Conservation (phyloP, 2,329 filamentous ascomycete species). For the Phyllosticta paracitricarpa region DNA sequence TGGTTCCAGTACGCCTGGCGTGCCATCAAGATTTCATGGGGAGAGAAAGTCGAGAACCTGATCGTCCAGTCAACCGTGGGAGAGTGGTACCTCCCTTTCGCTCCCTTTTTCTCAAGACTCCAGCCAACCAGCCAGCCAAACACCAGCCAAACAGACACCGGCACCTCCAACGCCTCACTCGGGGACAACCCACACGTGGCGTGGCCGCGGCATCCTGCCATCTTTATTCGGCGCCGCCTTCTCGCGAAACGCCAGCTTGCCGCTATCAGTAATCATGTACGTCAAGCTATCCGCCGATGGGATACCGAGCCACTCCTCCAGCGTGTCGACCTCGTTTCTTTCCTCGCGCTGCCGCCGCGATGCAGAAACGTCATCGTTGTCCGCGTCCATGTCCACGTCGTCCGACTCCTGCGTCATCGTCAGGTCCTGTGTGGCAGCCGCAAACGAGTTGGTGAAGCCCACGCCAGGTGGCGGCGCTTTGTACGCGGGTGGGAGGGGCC, state of each 20-base stretch:
- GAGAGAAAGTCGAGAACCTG: no score
- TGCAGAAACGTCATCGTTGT: neutral
- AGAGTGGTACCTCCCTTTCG: no score
- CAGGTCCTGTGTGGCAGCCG: neutral
- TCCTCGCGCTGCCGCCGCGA: neutral
- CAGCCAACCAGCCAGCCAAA: no score
- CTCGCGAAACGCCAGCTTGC: slow-evolving; percentile 17
- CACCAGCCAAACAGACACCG: no score
- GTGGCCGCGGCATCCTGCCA: slow-evolving; percentile 9
- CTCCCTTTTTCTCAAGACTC: no score
- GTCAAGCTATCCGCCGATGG: slow-evolving; percentile 15
- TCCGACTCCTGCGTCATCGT: neutral
- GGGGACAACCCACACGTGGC: neutral
- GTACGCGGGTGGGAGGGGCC: neutral
- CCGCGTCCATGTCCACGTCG: slow-evolving; percentile 1
- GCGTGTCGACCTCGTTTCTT: neutral
- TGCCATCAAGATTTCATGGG: no score
- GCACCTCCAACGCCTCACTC: neutral
- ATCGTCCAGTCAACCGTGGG: no score
- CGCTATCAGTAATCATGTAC: slow-evolving; percentile 19
- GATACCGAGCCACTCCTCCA: slow-evolving; percentile 16
- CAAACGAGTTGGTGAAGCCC: neutral
- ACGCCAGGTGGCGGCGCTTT: neutral
- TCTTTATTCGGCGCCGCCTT: slow-evolving; percentile 13
- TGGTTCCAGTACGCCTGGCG: no score